These are phyloP conservation scores for Cryoendolithus antarcticus DNA, from an alignment of 2,329 filamentous ascomycete genomes.

Conservation along the genomic window DNA sequence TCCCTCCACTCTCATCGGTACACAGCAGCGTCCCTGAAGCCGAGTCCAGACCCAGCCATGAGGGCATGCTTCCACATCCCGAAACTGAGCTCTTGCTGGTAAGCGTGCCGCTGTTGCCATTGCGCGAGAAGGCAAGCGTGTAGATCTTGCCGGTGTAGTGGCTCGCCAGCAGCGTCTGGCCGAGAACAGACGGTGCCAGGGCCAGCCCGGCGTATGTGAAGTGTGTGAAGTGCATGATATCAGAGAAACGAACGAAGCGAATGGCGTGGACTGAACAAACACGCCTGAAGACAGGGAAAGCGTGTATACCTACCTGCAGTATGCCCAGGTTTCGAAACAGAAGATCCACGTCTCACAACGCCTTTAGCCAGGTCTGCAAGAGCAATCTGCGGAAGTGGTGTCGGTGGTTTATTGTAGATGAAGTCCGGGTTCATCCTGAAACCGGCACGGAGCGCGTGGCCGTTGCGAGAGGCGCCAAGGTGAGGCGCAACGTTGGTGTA, in stretches of 20 bases:
- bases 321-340: no score
- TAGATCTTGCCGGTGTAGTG: slow-evolving; percentile 6
- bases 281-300: no score
- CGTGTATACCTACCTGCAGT: no score
- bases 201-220: slow-evolving; percentile 4
- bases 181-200: slow-evolving; percentile 4
- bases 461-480: no score
- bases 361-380: no score
- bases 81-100: slow-evolving; percentile 2
- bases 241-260: background rate
- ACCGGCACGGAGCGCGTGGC: no score
- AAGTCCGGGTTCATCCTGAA: no score
- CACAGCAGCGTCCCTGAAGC: slow-evolving; percentile 5
- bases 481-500: no score
- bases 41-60: slow-evolving; percentile 6
- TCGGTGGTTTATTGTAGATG: no score
- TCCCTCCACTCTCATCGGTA: slow-evolving; percentile 6
- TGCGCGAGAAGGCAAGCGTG: slow-evolving; percentile 4
- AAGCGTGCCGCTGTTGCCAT: slow-evolving; percentile 4
- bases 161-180: slow-evolving; percentile 3
- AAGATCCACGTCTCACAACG: no score
- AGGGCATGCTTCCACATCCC: slow-evolving; percentile 6
- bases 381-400: no score
- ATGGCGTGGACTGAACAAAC: no score
- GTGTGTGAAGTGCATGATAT: slow-evolving; percentile 4